Evolutionary conservation across 306 rosid genomes (phyloP).

Genomic region (Cyclanthera cordifolia): DNA sequence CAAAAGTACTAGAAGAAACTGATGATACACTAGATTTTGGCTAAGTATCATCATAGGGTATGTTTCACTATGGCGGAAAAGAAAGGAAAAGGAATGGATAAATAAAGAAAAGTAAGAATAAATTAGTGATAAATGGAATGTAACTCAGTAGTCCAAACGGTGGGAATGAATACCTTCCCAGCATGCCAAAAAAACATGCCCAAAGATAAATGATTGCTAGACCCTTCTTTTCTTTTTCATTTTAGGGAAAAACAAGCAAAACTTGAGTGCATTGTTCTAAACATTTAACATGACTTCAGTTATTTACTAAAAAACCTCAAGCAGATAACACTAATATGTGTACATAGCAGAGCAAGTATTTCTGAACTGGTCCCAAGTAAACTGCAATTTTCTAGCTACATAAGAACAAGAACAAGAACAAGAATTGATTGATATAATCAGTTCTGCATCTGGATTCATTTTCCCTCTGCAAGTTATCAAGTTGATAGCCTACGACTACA

Average conservation of each 20-base stretch:
- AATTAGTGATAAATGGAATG: too few relatives aligned
- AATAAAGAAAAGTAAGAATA: too few relatives aligned
- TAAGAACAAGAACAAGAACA: not conserved
- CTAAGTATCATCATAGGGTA: not conserved
- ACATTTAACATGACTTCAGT: not conserved
- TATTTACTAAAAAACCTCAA: not conserved
- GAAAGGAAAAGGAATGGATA: too few relatives aligned
- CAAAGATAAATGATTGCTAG: not conserved
- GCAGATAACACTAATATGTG: not conserved
- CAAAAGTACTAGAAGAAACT: too few relatives aligned
- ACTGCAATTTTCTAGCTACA: not conserved
- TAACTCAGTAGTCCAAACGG: too few relatives aligned
- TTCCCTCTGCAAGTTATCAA: constrained; percentile 7
- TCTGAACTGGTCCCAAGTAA: not conserved
- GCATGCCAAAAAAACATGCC: too few relatives aligned
- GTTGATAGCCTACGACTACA: constrained; percentile 8
- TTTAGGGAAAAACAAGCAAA: not conserved
- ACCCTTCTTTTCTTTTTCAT: not conserved
- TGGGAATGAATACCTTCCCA: too few relatives aligned
- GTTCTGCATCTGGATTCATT: not conserved
- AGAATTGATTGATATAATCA: not conserved
- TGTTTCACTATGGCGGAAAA: too few relatives aligned
- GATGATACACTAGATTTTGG: not conserved
- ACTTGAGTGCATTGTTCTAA: not conserved
- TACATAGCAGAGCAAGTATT: not conserved